A percentile compares a stretch with the other conserved stretches of the same genome.
These are phyloP conservation scores for Neoascochyta sp. DNA, from an alignment of 2,329 filamentous ascomycete genomes.

Conservation along the genomic window DNA sequence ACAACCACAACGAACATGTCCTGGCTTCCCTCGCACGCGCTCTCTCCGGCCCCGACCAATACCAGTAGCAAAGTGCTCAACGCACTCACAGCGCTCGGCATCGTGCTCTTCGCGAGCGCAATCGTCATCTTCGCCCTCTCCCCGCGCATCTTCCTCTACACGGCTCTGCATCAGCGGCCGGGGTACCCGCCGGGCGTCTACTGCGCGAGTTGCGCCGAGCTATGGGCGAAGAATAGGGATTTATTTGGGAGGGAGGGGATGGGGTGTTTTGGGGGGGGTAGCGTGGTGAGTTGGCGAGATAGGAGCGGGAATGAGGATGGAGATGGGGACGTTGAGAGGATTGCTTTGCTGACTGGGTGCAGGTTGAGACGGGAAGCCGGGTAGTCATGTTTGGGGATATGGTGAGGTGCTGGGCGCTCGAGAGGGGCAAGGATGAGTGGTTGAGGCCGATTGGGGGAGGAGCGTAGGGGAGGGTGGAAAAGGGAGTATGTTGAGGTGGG, in stretches of 20 bases:
- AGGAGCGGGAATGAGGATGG: not conserved
- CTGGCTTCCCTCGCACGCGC: too few relatives aligned
- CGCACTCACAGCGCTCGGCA: too few relatives aligned
- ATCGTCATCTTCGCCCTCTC: too few relatives aligned
- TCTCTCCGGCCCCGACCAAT: too few relatives aligned
- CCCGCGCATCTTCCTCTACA: too few relatives aligned
- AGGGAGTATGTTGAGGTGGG: not conserved
- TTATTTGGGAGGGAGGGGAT: conserved; percentile 4
- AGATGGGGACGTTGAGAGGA: accelerated
- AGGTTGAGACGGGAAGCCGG: conserved; percentile 1
- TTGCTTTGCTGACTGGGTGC: not conserved
- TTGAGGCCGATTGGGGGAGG: conserved; percentile 3
- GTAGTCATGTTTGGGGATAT: conserved; percentile 4
- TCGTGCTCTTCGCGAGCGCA: too few relatives aligned
- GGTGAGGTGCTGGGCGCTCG: conserved; percentile 4
- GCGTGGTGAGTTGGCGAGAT: conserved; percentile 5
- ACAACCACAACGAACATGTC: too few relatives aligned
- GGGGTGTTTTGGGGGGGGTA: conserved; percentile 3
- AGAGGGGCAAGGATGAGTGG: conserved; percentile 5
- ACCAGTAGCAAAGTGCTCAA: too few relatives aligned
- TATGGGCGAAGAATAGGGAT: conserved; percentile 5
- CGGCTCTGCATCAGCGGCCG: too few relatives aligned
- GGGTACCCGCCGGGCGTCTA: not conserved
- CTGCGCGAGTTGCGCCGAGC: conserved; percentile 5
- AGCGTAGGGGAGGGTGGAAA: not conserved